Base-by-base conservation (phyloP, 2,329 filamentous ascomycete genomes). In the Sphaerulina populicola region DNA sequence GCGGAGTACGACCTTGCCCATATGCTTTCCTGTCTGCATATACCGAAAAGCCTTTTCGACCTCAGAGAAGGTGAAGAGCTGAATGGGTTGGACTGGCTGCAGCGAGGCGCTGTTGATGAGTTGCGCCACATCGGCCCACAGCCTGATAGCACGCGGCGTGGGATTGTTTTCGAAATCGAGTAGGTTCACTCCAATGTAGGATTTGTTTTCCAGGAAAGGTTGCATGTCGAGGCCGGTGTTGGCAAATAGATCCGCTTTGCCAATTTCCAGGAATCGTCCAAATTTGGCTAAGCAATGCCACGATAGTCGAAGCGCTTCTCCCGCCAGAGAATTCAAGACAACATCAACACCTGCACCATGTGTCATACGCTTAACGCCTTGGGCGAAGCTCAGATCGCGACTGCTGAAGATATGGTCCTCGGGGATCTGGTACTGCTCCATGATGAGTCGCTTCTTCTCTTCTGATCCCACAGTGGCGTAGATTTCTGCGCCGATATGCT, bases 281-380 rank as follows among this genome's bases (percentile, higher is more conserved):
- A 64, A 65, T 2, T 56, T 49, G 2, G 67, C 66, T 8, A 67
- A 39, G 44, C 54, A 57, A 4, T 60, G 45, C 63, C 62, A 67
- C 2, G 58, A 57, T 23, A 55, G 44, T 11, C 57, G 48, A 4
- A 69, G 57, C 2, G 57, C 36, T 14, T 63, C 54, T 1, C 68
- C 67, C 2, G 57, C 42, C 11, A 62, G 49, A 2, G 56, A 61
- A 53, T 66, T 69, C 47, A 70, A 53, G 4, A 68, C 54, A 4
- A 71, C 63, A 52, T 71, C 66, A 9, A 69, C 62, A n/a, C 69
- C 69, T 6, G 43, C 41, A 12, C 56, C 60, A 9, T 57, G 46
- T 0, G 68, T 70, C 52, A 36, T 52, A 14, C 12, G 60, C 52
- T 50, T 44, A 3, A 70, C 48, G 4, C 47, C 64, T n/a, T 37